Conservation (phyloP, 345 rosid species). For the Bruguiera sexangula region DNA sequence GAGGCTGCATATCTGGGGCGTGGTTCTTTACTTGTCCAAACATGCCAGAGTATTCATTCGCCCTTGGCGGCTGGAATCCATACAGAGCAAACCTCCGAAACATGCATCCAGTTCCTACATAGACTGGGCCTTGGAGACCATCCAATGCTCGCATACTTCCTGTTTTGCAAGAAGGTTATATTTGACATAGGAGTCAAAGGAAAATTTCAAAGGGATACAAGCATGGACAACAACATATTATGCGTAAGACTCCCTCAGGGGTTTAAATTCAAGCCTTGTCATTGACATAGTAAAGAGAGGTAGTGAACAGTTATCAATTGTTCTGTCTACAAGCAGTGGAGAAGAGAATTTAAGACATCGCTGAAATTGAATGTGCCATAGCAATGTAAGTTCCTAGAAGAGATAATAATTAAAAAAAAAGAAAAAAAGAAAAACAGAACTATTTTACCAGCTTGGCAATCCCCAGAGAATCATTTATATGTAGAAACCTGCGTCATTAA, state of each 20-base stretch:
- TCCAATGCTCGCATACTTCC: conserved; percentile 96
- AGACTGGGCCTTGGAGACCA: conserved; percentile 90
- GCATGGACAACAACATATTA: too few relatives aligned
- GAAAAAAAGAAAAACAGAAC: not conserved
- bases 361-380: too few relatives aligned
- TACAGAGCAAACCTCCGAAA: conserved; percentile 84
- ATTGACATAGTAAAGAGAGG: too few relatives aligned
- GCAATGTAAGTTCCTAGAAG: too few relatives aligned
- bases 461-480: too few relatives aligned
- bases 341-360: too few relatives aligned
- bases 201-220: not conserved
- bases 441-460: not conserved
- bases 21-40: conserved; percentile 59
- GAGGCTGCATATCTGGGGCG: conserved; percentile 33
- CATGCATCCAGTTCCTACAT: conserved; percentile 96
- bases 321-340: too few relatives aligned
- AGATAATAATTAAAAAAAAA: too few relatives aligned
- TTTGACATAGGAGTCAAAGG: not conserved
- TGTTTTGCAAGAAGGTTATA: conserved; percentile 20
- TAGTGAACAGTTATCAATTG: too few relatives aligned
- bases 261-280: too few relatives aligned
- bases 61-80: conserved; percentile 92
- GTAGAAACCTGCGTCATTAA: not conserved
- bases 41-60: conserved; percentile 66
- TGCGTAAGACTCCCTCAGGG: too few relatives aligned